phyloP scores from a whole-genome alignment of 768 basidiomycete genomes.

The Lactifluus hygrophoroides region DNA sequence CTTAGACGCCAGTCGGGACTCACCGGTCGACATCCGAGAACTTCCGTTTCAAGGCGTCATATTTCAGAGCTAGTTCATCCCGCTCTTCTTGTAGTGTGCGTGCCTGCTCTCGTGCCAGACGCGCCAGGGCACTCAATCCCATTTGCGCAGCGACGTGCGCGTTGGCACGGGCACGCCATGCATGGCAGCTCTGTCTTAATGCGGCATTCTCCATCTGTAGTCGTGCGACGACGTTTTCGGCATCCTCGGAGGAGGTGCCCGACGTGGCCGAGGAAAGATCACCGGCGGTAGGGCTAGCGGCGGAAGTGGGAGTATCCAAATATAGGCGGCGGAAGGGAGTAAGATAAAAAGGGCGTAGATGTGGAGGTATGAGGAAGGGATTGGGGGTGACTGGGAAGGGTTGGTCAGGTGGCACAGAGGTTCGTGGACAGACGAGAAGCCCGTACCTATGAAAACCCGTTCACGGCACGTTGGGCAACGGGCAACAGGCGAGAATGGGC shows the following conservation, averaged over 20 bases:
- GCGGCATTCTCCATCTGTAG: conserved; percentile 13
- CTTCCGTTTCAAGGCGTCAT: conserved; percentile 15
- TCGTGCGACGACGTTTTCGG: conserved; percentile 1
- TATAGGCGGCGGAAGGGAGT: conserved; percentile 19
- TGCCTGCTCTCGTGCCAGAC: conserved; percentile 3
- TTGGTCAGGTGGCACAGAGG: neutral
- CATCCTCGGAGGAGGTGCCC: neutral
- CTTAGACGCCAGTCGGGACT: neutral
- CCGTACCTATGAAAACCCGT: conserved; percentile 5
- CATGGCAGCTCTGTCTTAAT: conserved; percentile 7
- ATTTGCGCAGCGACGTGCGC: conserved; percentile 9
- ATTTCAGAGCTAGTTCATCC: conserved; percentile 14
- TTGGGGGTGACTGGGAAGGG: conserved; percentile 4
- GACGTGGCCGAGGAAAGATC: neutral
- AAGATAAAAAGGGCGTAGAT: conserved; percentile 14
- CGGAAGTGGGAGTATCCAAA: neutral
- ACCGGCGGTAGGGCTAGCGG: neutral
- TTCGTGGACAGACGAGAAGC: neutral
- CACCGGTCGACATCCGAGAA: conserved; percentile 17
- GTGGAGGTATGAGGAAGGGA: conserved; percentile 9
- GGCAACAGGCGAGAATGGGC: neutral
- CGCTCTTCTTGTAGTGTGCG: conserved; percentile 3
- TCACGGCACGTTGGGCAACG: conserved; percentile 17
- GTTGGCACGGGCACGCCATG: conserved; percentile 15
- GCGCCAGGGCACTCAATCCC: conserved; percentile 1